Conservation (phyloP, 2,329 filamentous ascomycete species). For the Mollisiaceae sp. region DNA sequence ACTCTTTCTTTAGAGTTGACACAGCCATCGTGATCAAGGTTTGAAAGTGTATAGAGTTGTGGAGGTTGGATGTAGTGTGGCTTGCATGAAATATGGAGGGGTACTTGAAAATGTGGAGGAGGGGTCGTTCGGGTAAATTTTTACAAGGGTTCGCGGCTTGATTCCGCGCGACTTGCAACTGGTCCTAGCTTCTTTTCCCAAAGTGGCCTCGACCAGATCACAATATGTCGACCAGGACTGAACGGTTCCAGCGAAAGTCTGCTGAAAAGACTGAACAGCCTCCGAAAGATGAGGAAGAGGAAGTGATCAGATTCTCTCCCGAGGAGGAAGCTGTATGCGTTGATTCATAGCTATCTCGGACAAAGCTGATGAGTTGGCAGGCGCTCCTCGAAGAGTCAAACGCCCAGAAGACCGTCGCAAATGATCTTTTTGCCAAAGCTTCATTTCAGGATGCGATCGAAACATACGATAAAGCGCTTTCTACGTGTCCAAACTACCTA, state of each 20-base stretch:
- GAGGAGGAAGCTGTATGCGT: conserved; percentile 50
- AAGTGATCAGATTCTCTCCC: conserved; percentile 45
- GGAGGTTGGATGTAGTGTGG: neutral
- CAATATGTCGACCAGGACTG: conserved; percentile 41
- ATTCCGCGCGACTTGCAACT: conserved; percentile 1
- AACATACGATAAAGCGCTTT: conserved; percentile 81
- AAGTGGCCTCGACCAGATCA: neutral
- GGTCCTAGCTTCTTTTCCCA: conserved; percentile 5
- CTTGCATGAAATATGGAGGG: neutral
- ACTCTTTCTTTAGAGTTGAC: conserved; percentile 30
- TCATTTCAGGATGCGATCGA: conserved; percentile 79
- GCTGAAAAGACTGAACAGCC: conserved; percentile 25
- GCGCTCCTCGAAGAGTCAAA: conserved; percentile 74
- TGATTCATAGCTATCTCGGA: neutral
- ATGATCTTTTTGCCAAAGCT: conserved; percentile 74
- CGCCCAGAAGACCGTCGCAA: conserved; percentile 75
- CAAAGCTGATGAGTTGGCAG: conserved; percentile 46
- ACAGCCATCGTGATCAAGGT: neutral
- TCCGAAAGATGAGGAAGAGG: conserved; percentile 31
- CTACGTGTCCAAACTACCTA: conserved; percentile 80
- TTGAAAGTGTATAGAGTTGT: neutral
- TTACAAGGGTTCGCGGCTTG: conserved; percentile 2
- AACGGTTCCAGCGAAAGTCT: conserved; percentile 41
- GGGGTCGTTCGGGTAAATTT: conserved; percentile 11
- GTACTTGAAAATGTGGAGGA: conserved; percentile 15